Percentiles rank a stretch among this genome's conserved stretches.
These are phyloP conservation scores for Psidium guajava DNA, from an alignment of 345 rosid species.

Conservation along the genomic window DNA sequence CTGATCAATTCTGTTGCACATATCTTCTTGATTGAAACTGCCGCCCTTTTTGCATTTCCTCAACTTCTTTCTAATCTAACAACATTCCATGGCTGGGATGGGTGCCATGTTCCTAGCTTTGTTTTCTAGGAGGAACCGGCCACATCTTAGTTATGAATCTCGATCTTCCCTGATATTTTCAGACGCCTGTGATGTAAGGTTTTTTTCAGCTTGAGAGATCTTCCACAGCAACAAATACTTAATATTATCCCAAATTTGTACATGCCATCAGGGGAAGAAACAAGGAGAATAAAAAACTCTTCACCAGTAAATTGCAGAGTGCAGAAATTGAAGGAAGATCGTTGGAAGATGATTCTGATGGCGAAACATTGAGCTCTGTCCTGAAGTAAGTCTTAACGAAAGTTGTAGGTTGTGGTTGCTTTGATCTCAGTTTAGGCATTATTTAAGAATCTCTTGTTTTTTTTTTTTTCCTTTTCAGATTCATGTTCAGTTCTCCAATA, in stretches of 20 bases:
- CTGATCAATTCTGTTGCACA: neutral
- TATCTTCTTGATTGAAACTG: neutral
- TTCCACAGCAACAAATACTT: neutral
- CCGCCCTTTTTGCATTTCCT: neutral
- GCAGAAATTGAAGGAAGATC: slow-evolving; percentile 1
- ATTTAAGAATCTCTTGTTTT: neutral
- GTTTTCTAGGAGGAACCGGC: neutral
- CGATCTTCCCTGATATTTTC: neutral
- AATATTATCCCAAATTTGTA: neutral
- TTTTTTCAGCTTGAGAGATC: neutral
- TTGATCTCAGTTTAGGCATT: neutral
- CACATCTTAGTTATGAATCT: neutral
- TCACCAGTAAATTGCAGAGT: neutral
- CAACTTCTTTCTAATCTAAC: neutral
- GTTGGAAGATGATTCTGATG: slow-evolving; percentile 2
- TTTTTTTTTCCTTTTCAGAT: neutral
- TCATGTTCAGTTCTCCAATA: neutral
- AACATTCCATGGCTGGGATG: neutral
- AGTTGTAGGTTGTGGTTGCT: neutral
- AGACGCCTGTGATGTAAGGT: neutral
- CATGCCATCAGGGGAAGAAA: slow-evolving; percentile 12
- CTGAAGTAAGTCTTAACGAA: slow-evolving; percentile 21
- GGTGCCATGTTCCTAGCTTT: neutral
- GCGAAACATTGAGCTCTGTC: neutral
- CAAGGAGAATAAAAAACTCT: slow-evolving; percentile 1